Evolutionary conservation across 176 grass and related monocot genomes (phyloP), one percentile per base, ranked within the genome.

Genomic region (Urochloa ruziziensis): DNA sequence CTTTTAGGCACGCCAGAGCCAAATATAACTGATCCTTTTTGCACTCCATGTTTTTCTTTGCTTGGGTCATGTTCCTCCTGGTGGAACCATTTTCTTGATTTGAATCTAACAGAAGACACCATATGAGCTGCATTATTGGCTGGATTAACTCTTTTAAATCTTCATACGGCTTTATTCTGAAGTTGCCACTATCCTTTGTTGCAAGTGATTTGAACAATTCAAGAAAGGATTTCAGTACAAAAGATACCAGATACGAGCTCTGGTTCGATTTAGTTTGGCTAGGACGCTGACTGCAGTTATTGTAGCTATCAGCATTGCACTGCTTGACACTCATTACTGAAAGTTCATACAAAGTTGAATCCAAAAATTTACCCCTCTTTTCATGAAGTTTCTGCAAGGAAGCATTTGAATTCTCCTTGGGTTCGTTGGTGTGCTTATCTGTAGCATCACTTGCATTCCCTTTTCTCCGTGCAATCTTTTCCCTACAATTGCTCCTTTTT

Each of bases 181-280:
- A 62, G 13, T 16, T 10, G 24, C 12, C 71, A 81, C 57, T 81
- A 62, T 49, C 63, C 75, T 86, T 86, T 37, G 75, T 36, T 86
- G 62, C 49, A 78, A 81, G 56, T 37, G 67, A 91, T 85, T 85
- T 86, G 21, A 94, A 88, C 86, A 92, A 83, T 71, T 88, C 86
- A 85, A 91, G 62, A 79, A 84, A 92, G 32, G 90, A 83, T 89
- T 94, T 92, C 62, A 94, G 86, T 67, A 83, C 77, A 88, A 97
- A 91, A 59, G 88, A 86, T 79, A 89, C 51, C 88, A 92, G 28
- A 62, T 63, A 86, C 68, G 71, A 81, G 81, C 82, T 73, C 53
- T 73, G 66, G 14, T 78, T 83, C 33, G 28, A 65, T 77, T 72
- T 83, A 77, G 75, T 89, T 92, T 97, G 88, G 77, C 80, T 86